Conservation (phyloP, 768 basidiomycete species). For the Tricholomella constricta region DNA sequence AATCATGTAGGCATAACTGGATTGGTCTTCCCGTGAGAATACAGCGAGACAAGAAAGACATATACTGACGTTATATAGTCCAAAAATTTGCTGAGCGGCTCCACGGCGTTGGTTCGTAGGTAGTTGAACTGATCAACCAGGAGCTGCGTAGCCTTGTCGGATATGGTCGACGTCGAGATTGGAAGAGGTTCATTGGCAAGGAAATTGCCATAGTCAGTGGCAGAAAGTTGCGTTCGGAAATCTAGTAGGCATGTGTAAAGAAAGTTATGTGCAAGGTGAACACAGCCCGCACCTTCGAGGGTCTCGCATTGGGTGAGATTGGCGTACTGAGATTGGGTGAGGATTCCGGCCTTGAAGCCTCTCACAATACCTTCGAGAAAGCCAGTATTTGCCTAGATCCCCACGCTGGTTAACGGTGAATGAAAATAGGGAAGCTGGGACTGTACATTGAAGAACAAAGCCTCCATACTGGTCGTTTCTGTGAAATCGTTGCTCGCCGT, state of each 20-base stretch:
- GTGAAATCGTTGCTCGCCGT: slow-evolving; percentile 1
- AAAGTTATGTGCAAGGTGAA: neutral
- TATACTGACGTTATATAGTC: slow-evolving; percentile 93
- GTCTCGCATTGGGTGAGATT: slow-evolving; percentile 97
- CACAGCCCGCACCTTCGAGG: slow-evolving; percentile 71
- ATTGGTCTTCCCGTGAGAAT: slow-evolving; percentile 11
- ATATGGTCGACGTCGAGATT: slow-evolving; percentile 90
- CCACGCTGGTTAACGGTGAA: slow-evolving; percentile 6
- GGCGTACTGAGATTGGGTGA: slow-evolving; percentile 87
- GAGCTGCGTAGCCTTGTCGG: slow-evolving; percentile 94
- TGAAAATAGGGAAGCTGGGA: neutral
- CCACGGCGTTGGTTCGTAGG: slow-evolving; percentile 86
- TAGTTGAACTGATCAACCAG: slow-evolving; percentile 98
- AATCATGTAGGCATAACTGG: slow-evolving; percentile 98
- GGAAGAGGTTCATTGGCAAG: slow-evolving; percentile 95
- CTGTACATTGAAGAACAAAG: slow-evolving; percentile 83
- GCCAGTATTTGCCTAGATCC: slow-evolving; percentile 62
- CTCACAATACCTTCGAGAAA: slow-evolving; percentile 83
- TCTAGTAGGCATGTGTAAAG: slow-evolving; percentile 49
- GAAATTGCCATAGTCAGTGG: slow-evolving; percentile 98
- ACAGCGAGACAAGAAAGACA: neutral
- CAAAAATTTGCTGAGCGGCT: slow-evolving; percentile 88
- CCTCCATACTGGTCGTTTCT: slow-evolving; percentile 62
- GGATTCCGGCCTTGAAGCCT: slow-evolving; percentile 92
- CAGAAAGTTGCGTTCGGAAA: slow-evolving; percentile 90